These are phyloP conservation scores for Suillus clintonianus DNA, from an alignment of 768 basidiomycete genomes.

Conservation along the genomic window DNA sequence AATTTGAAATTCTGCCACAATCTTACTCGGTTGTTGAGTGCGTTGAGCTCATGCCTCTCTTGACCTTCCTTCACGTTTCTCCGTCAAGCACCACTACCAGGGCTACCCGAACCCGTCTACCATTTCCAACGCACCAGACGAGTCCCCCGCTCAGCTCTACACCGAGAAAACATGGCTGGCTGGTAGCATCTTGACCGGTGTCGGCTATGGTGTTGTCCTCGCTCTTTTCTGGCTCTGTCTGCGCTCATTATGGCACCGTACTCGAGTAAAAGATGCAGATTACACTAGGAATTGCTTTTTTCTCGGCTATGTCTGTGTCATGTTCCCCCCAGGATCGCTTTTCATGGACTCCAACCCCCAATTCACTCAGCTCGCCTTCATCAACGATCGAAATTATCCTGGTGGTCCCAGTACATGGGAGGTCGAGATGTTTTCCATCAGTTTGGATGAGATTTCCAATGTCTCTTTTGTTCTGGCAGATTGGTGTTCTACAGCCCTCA, in stretches of 20 bases:
- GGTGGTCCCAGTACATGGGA: constrained; percentile 27
- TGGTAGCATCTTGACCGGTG: constrained; percentile 25
- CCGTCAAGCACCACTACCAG: neutral
- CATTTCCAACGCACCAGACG: constrained; percentile 9
- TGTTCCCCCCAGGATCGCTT: constrained; percentile 27
- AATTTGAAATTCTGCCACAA: too few relatives aligned
- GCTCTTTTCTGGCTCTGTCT: constrained; percentile 26
- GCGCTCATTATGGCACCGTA: constrained; percentile 17
- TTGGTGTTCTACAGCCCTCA: constrained; percentile 26
- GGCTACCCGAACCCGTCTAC: neutral
- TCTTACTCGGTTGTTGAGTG: neutral
- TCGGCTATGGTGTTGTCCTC: constrained; percentile 27
- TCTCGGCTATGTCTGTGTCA: constrained; percentile 21
- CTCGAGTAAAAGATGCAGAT: constrained; percentile 15
- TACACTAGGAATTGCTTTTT: constrained; percentile 20
- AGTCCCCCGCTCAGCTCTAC: constrained; percentile 13
- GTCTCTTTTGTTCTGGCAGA: constrained; percentile 29
- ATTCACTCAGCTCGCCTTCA: constrained; percentile 32
- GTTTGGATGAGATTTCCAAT: constrained; percentile 23
- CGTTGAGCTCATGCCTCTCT: neutral
- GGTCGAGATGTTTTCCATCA: constrained; percentile 29
- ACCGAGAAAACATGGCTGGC: constrained; percentile 31
- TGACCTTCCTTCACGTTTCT: neutral
- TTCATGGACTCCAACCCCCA: constrained; percentile 26
- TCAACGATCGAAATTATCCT: constrained; percentile 26